phyloP scores from a whole-genome alignment of 345 rosid species.

The Salix brachista region DNA sequence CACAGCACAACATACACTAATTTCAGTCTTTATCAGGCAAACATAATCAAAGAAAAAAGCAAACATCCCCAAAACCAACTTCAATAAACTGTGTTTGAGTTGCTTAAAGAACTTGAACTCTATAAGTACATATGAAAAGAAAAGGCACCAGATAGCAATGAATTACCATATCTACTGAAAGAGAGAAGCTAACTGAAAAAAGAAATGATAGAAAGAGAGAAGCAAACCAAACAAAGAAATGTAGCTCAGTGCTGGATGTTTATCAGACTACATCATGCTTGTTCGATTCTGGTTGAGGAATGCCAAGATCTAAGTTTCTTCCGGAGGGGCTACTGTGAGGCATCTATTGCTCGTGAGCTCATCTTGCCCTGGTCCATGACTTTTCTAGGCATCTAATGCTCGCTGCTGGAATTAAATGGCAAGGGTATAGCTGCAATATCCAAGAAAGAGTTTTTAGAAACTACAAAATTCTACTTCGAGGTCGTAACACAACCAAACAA shows the following conservation, averaged over 20 bases:
- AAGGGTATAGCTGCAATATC: conserved; percentile 57
- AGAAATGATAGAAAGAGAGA: not conserved
- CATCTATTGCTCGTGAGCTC: conserved; percentile 40
- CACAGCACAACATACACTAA: not conserved
- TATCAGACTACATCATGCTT: not conserved
- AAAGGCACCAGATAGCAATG: not conserved
- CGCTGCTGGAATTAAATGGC: conserved; percentile 81
- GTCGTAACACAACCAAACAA: not conserved
- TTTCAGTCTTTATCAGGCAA: not conserved
- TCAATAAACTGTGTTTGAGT: not conserved
- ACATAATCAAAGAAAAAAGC: not conserved
- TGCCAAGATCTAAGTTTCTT: conserved; percentile 11
- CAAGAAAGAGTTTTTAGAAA: not conserved
- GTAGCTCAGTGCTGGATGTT: not conserved
- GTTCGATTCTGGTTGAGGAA: conserved; percentile 16
- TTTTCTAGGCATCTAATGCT: conserved; percentile 74
- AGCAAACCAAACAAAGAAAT: not conserved
- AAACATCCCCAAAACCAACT: not conserved
- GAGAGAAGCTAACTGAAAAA: not conserved
- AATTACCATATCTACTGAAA: not conserved
- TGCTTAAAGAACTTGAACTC: not conserved
- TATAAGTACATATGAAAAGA: not conserved
- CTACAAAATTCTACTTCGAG: not conserved
- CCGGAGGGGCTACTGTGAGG: conserved; percentile 26
- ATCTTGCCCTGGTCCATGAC: conserved; percentile 61